Base-by-base conservation (phyloP, 768 basidiomycete species). In the Fibroporia radiculosa region DNA sequence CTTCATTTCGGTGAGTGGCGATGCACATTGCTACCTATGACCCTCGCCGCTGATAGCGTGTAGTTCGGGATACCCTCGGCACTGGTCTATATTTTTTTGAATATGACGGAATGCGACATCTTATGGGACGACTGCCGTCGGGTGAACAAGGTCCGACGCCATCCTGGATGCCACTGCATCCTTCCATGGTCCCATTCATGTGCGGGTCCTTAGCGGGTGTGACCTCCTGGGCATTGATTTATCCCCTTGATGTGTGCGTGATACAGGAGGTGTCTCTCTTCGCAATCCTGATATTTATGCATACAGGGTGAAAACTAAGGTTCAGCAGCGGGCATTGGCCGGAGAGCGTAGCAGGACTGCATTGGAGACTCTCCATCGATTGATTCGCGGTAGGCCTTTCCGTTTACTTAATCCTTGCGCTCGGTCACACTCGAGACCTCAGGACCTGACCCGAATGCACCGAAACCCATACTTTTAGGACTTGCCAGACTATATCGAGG, bases 51-150 rank as follows among this genome's bases (percentile, higher is more conserved):
- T 19, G 34, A 35, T n/a, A 8, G 16, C 20, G 13, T 18, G 8
- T 56, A 91, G 87, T 91, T 42, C 83, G 93, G 46, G 93, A 97
- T 62, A 93, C 90, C 22, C 63, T 77, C 36, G 93, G 92, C 38
- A 95, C 93, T 11, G 85, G 84, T 4, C 69, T 96, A 16, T 97
- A 97, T 62, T 97, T 97, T 62, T 74, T 90, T 27, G 91, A 93
- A 60, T 96, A 97, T 60, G 93, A 97, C 58, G 83, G 84, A 14
- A 78, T 95, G 76, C 80, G 93, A 35, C 83, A 91, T 69, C 56
- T 92, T 13, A 69, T 95, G 36, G 93, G 93, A 23, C 74, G 93
- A 52, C 68, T 71, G 38, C 74, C 84, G 40, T 75, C 73, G 24
- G 87, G 88, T 19, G 86, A 88, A 62, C 89, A 93, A 62, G 88